Base-by-base conservation (phyloP, 768 basidiomycete genomes). In the Hericium erinaceus region DNA sequence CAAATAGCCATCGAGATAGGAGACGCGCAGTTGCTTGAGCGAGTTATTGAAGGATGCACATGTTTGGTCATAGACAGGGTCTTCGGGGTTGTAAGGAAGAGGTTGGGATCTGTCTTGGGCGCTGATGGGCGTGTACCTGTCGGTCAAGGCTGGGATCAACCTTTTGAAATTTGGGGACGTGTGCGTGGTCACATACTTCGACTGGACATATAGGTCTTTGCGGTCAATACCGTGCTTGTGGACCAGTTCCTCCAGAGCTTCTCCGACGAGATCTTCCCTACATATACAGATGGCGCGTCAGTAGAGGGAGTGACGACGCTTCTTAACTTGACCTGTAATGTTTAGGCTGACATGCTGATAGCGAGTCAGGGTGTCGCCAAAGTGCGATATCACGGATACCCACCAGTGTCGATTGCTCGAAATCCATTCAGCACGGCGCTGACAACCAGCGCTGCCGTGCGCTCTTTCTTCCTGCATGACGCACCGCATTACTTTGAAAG, bases 361-460 rank as follows among this genome's bases (percentile, higher is more conserved):
- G 44, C 15, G 16, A 20, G 7, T 33, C 33, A 33, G 33, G 33
- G n/a, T n/a, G 44, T 46, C 44, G 11, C n/a, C 44, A 11, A 9
- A 46, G 55, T 4, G 11, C 28, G 18, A 15, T 24, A 41, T 49
- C 44, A 44, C 52, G 13, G 49, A 9, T 11, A 48, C 75, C 60
- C 69, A 78, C 89, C 89, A n/a, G 89, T 92, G 64, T 94, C 92
- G 28, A 93, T 82, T 4, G 86, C 89, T 49, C 84, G 73, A 67
- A 92, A 93, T 5, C 92, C 91, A 61, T 81, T 78, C 40, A 85
- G 70, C 56, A 92, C 80, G 10, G 92, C 92, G 56, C 74, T 77
- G 52, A 85, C 71, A 18, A 92, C 89, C 2, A 92, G 78, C 4
- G 74, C 70, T 0, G 82, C 72, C 0, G 92, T 93, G 22, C 76